Evolutionary conservation across 768 basidiomycete species (phyloP).

Genomic region (Mycena leptocephala): DNA sequence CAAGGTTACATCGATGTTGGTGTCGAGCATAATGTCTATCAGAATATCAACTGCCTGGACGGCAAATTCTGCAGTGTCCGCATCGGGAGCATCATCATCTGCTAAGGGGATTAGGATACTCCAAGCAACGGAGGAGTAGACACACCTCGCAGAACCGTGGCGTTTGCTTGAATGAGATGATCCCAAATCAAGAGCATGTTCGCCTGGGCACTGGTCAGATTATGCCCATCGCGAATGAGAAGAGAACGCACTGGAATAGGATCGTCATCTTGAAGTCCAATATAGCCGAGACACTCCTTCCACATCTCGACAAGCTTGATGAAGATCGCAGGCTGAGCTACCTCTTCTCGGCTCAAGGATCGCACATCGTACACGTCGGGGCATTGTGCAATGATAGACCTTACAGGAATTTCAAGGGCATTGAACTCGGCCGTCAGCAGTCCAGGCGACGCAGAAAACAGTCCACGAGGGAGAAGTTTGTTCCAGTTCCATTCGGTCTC

Average conservation of each 20-base stretch:
- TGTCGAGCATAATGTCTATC: slow-evolving; percentile 64
- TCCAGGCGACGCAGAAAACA: slow-evolving; percentile 74
- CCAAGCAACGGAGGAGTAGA: not conserved
- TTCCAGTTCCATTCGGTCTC: slow-evolving; percentile 61
- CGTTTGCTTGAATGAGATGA: slow-evolving; percentile 67
- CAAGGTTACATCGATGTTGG: slow-evolving; percentile 59
- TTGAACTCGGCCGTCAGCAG: slow-evolving; percentile 70
- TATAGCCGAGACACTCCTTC: slow-evolving; percentile 60
- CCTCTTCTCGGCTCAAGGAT: slow-evolving; percentile 71
- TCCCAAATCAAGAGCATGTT: slow-evolving; percentile 72
- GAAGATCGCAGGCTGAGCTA: slow-evolving; percentile 69
- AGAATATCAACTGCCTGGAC: slow-evolving; percentile 60
- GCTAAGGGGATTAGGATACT: slow-evolving; percentile 15
- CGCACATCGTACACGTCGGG: slow-evolving; percentile 70
- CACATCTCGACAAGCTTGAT: slow-evolving; percentile 68
- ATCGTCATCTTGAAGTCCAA: slow-evolving; percentile 63
- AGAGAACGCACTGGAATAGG: slow-evolving; percentile 65
- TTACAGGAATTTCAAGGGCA: slow-evolving; percentile 63
- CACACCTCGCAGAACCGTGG: slow-evolving; percentile 64
- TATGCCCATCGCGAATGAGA: not conserved
- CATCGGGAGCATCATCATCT: slow-evolving; percentile 63
- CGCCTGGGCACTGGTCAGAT: slow-evolving; percentile 13
- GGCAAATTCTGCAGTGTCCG: slow-evolving; percentile 56
- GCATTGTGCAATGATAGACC: slow-evolving; percentile 69
- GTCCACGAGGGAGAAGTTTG: slow-evolving; percentile 64